Percentiles rank a stretch among this genome's conserved stretches.
Conservation (phyloP, 108 stramenopile species). For the Cyclotella atomus region DNA sequence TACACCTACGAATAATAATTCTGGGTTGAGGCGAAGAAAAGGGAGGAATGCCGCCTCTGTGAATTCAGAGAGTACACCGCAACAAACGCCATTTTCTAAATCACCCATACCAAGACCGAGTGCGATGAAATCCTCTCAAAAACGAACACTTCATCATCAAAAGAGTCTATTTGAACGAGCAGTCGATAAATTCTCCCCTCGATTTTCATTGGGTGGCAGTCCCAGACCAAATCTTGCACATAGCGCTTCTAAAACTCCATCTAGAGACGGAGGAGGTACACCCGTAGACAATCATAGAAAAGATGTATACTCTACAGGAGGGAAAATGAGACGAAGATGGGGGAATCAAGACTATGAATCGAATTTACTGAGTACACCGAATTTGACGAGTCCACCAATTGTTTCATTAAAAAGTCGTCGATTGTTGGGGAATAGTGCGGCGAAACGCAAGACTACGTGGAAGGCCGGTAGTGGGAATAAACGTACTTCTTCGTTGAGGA, state of each 20-base stretch:
- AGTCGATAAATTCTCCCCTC: conserved; percentile 40
- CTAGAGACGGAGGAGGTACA: conserved; percentile 16
- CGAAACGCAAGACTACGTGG: too few relatives aligned
- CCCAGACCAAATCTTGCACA: not conserved
- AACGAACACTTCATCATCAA: conserved; percentile 8
- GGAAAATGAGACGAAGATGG: conserved; percentile 38
- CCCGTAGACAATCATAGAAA: conserved; percentile 21
- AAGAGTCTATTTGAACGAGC: conserved; percentile 57
- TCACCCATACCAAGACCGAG: conserved; percentile 14
- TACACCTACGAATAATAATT: conserved; percentile 30
- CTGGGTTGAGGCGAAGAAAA: conserved; percentile 44
- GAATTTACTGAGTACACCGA: conserved; percentile 32
- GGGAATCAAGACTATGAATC: conserved; percentile 33
- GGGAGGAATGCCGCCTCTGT: conserved; percentile 6
- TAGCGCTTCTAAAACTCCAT: not conserved
- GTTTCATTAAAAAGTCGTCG: conserved; percentile 26
- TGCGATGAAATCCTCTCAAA: conserved; percentile 20
- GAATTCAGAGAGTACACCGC: not conserved
- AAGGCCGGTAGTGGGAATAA: conserved; percentile 25
- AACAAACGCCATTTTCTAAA: not conserved
- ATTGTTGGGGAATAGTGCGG: too few relatives aligned
- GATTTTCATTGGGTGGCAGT: conserved; percentile 18
- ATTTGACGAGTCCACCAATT: conserved; percentile 46
- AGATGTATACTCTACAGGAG: conserved; percentile 10
- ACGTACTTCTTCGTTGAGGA: conserved; percentile 8